These are phyloP conservation scores for Coemansia reversa DNA, from an alignment of 192 early-diverging fungal species.

Conservation along the genomic window DNA sequence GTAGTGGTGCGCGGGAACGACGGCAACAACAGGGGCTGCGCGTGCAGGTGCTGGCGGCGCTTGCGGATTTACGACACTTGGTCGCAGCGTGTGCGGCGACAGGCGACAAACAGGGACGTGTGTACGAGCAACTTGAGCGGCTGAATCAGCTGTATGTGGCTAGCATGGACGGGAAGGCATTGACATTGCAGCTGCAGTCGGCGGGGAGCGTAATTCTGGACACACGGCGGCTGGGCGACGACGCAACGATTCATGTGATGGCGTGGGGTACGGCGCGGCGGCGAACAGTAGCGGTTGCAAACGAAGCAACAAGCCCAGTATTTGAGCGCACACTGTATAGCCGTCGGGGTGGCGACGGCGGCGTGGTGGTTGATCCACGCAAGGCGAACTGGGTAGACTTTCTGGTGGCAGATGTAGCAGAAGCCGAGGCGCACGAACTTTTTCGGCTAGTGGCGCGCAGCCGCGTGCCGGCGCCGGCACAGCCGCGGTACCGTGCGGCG, in stretches of 20 bases:
- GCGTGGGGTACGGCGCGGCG: slow-evolving; percentile 5
- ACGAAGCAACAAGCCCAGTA: slow-evolving; percentile 5
- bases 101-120: slow-evolving; percentile 19
- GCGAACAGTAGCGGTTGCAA: slow-evolving; percentile 9
- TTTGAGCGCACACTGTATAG: slow-evolving; percentile 18
- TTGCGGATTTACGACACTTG: slow-evolving; percentile 22
- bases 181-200: slow-evolving; percentile 18
- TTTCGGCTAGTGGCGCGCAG: slow-evolving; percentile 31
- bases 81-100: slow-evolving; percentile 6
- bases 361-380: slow-evolving; percentile 19
- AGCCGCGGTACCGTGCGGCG: slow-evolving; percentile 18
- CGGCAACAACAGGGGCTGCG: slow-evolving; percentile 44
- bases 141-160: slow-evolving; percentile 28
- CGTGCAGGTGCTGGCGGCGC: slow-evolving; percentile 21
- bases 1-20: slow-evolving; percentile 22
- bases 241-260: slow-evolving; percentile 1
- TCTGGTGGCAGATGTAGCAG: slow-evolving; percentile 25
- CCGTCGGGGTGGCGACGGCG: background rate
- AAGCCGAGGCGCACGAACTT: slow-evolving; percentile 21
- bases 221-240: background rate
- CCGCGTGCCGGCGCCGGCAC: slow-evolving; percentile 14
- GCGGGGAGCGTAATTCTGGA: slow-evolving; percentile 17
- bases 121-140: slow-evolving; percentile 29
- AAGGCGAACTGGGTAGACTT: slow-evolving; percentile 42
- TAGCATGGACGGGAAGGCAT: slow-evolving; percentile 2